Evolutionary conservation across 345 rosid genomes (phyloP).

Genomic region (Diplotaxis tenuifolia): DNA sequence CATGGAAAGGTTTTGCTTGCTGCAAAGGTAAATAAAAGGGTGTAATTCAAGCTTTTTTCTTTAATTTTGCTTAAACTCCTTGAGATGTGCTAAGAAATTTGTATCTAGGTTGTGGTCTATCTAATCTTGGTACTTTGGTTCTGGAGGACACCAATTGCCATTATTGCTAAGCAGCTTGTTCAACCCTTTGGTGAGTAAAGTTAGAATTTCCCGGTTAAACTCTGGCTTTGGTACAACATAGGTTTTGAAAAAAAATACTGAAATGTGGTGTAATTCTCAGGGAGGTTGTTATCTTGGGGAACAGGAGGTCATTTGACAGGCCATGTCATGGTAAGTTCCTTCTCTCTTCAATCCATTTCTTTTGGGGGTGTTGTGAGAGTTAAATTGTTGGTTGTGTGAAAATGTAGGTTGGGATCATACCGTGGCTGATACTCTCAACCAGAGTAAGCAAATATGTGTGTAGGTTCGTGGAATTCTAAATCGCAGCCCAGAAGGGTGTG

Average conservation of each 20-base stretch:
- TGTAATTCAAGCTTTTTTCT: conserved; percentile 2
- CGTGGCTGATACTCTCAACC: conserved; percentile 25
- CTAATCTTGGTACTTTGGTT: conserved; percentile 58
- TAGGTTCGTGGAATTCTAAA: neutral
- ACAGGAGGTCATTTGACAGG: conserved; percentile 34
- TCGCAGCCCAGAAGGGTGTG: neutral
- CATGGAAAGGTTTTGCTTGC: conserved; percentile 47
- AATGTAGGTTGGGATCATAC: conserved; percentile 39
- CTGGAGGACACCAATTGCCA: conserved; percentile 78
- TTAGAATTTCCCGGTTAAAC: neutral
- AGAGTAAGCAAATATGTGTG: neutral
- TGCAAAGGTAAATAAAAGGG: conserved; percentile 45
- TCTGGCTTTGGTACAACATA: neutral
- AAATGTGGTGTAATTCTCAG: conserved; percentile 9
- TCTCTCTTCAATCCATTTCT: conserved; percentile 4
- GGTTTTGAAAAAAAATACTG: neutral
- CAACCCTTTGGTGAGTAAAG: conserved; percentile 71
- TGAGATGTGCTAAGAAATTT: conserved; percentile 33
- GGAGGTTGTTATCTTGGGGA: conserved; percentile 37
- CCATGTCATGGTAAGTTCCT: conserved; percentile 37
- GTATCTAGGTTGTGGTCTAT: conserved; percentile 51
- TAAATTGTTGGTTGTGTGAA: neutral
- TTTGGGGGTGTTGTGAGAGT: neutral
- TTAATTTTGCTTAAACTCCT: neutral
- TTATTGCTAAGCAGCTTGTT: conserved; percentile 65